Evolutionary conservation across 2,329 filamentous ascomycete species (phyloP), one percentile per base, ranked within the genome.

Genomic region (Cercospora zeina): DNA sequence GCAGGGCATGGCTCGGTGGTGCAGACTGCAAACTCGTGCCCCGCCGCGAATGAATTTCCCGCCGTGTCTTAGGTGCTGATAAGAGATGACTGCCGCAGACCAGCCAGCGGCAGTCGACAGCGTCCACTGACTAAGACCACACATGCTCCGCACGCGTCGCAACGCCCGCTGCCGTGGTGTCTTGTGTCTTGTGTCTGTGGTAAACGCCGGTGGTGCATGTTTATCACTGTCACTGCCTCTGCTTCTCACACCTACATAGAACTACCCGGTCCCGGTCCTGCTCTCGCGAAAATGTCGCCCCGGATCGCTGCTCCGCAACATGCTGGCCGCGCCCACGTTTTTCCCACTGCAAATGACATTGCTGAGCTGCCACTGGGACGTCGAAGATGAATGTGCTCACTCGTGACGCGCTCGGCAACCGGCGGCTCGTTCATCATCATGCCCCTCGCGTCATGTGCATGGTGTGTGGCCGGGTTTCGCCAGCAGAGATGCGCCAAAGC

Each of bases 71-170:
- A 13, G 4, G 31, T 8, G 8, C 24, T 6, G 24, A 27, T 34
- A 8, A 9, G 8, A 27, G 42, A 19, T 49, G 42, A 49, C 42
- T 1, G 42, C 42, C 42, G 42, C 21, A 24, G 21, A 49, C 27
- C 42, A 27, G 42, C 42, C 24, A 27, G 24, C 24, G 6, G 24
- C 42, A 49, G 21, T 49, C 42, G 42, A 49, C 21, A 27, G 24
- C 21, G 21, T 49, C 42, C 42, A 49, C 42, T n/a, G 42, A 49
- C 42, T 49, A 49, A 27, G 42, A 49, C 19, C 42, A 49, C 19
- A 49, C 11, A 30, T 27, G 21, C 42, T 49, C 42, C 42, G 42
- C 42, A 49, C 21, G 42, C 42, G 21, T 21, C 42, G 42, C 19
- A 49, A n/a, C 42, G 21, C 21, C 42, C 1, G 42, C 42, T 9